Evolutionary conservation across 495 filamentous ascomycete genomes (phyloP).

Genomic region (Lophiostoma macrostomum): DNA sequence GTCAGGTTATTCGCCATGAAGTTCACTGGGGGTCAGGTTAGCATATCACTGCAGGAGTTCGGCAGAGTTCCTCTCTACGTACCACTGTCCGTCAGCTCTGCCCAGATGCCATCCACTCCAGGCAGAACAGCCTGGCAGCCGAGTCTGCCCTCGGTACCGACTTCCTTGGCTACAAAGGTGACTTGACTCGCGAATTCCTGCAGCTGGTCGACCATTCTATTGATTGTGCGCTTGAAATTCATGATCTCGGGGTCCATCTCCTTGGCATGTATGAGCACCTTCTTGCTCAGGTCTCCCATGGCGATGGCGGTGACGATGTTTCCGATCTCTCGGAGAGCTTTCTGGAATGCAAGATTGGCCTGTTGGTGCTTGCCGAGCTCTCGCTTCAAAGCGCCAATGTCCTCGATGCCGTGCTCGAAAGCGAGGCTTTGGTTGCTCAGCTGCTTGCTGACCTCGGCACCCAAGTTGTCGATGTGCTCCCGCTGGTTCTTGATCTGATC

Average conservation of each 20-base stretch:
- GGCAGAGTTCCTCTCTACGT: too few relatives aligned
- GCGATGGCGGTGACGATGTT: constrained; percentile 95
- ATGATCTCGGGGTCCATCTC: constrained; percentile 99
- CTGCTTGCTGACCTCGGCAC: constrained; percentile 43
- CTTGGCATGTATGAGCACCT: constrained; percentile 90
- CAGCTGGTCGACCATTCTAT: constrained; percentile 98
- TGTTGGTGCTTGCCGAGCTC: constrained; percentile 96
- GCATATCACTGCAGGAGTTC: constrained; percentile 8
- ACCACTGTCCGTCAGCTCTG: constrained; percentile 95
- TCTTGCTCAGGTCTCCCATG: constrained; percentile 94
- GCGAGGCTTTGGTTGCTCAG: constrained; percentile 56
- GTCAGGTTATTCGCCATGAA: constrained; percentile 91
- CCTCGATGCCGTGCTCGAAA: constrained; percentile 47
- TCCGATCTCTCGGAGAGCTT: constrained; percentile 93
- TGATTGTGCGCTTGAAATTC: constrained; percentile 96
- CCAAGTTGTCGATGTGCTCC: constrained; percentile 50
- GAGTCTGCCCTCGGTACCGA: constrained; percentile 95
- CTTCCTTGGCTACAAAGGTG: constrained; percentile 91
- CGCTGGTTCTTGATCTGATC: constrained; percentile 58
- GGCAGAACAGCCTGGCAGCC: constrained; percentile 94
- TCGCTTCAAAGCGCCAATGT: constrained; percentile 71
- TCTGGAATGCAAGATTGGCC: constrained; percentile 98
- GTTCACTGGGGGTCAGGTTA: constrained; percentile 66
- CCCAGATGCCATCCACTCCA: constrained; percentile 96
- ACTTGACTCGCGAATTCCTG: constrained; percentile 97